Evolutionary conservation across 2,329 filamentous ascomycete genomes (phyloP).

Genomic region (Sarocladium oryzae): DNA sequence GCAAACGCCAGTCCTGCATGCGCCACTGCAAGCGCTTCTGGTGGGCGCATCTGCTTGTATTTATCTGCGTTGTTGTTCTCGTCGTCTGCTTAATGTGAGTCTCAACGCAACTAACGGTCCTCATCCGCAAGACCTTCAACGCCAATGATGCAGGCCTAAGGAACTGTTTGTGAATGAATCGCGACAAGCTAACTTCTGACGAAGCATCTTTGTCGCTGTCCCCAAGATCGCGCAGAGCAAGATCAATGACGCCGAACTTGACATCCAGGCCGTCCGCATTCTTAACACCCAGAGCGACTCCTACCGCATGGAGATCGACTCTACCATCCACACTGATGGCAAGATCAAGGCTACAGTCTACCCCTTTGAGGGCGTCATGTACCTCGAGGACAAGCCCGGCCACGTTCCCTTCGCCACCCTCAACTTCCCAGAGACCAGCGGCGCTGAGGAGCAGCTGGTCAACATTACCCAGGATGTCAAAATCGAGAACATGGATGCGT

Average conservation of each 20-base stretch:
- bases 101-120: background rate
- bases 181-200: slow-evolving; percentile 3
- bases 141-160: background rate
- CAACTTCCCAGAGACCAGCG: slow-evolving; percentile 44
- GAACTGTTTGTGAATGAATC: background rate
- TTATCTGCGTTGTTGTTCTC: slow-evolving; percentile 44
- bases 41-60: slow-evolving; percentile 52
- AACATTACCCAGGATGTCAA: slow-evolving; percentile 43
- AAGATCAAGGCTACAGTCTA: slow-evolving; percentile 45
- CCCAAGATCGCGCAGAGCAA: slow-evolving; percentile 51
- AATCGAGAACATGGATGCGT: slow-evolving; percentile 40
- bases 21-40: slow-evolving; percentile 51
- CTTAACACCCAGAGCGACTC: slow-evolving; percentile 36
- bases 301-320: slow-evolving; percentile 49
- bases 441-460: slow-evolving; percentile 41
- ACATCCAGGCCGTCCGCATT: slow-evolving; percentile 45
- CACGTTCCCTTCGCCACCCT: slow-evolving; percentile 44
- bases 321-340: slow-evolving; percentile 45
- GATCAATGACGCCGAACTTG: slow-evolving; percentile 46
- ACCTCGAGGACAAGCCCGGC: slow-evolving; percentile 41
- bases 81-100: slow-evolving; percentile 56
- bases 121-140: too few relatives aligned
- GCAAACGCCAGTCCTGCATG: slow-evolving; percentile 33
- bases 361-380: slow-evolving; percentile 46
- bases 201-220: slow-evolving; percentile 49